Evolutionary conservation across 352 stramenopile genomes (phyloP), one percentile per base, ranked within the genome.

Genomic region (Globisporangium rhizosaccharum): DNA sequence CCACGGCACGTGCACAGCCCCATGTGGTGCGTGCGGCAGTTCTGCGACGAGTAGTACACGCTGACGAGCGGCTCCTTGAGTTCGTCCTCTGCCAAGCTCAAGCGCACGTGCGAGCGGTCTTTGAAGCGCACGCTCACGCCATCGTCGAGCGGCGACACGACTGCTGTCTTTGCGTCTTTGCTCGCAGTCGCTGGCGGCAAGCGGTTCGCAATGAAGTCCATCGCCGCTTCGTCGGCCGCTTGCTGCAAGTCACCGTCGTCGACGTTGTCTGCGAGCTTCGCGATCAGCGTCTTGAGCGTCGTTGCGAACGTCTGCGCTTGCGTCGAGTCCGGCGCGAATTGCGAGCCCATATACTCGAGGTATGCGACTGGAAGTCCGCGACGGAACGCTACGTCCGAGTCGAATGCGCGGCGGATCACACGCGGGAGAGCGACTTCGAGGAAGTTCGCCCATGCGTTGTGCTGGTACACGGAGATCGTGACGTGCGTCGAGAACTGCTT

Each of bases 391-490:
- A 95, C 68, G 48, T 95, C 76, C 7, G 75, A 69, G 57, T 93
- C 86, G 42, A 95, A 94, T 0, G 84, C 84, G 53, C 84, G 76
- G 17, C 82, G 82, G 54, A 95, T 83, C 28, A 92, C 70, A 11
- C 75, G 82, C 26, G 86, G 84, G 7, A 95, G 70, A 18, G 79
- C 74, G 30, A 94, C 69, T 62, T 95, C 84, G 54, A 95, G 53
- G 59, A 95, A 95, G 63, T 95, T 94, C 10, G 82, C 82, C 86
- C 86, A 95, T 18, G 86, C 88, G 47, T 85, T 88, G 71, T 93
- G 86, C 61, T 95, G 86, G 55, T 95, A 95, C n/a, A 92, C 77
- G 0, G 84, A 94, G 49, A 95, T 82, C 1, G 86, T 94, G 58
- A 95, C 81, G 61, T 95, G 86, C 20, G 86, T 95, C 15, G 86